Percentiles rank a stretch among this genome's conserved stretches.
These are phyloP conservation scores for Penicillium freii DNA, from an alignment of 2,329 filamentous ascomycete species.

Conservation along the genomic window DNA sequence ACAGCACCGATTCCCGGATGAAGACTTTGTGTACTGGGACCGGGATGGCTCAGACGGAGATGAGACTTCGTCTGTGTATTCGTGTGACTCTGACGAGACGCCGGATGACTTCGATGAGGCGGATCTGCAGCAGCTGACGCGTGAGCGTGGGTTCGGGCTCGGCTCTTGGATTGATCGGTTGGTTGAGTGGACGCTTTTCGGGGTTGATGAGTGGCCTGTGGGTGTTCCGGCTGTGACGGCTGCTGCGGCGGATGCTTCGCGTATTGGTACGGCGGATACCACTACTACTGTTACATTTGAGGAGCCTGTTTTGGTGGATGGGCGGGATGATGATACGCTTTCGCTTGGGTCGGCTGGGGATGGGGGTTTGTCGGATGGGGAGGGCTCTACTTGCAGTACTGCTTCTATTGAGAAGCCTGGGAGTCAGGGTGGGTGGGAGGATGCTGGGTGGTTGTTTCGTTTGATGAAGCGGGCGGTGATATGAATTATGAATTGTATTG, in stretches of 20 bases:
- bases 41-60: constrained; percentile 11
- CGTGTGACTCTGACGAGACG: constrained; percentile 21
- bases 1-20: constrained; percentile 22
- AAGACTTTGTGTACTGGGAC: constrained; percentile 18
- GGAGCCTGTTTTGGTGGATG: constrained; percentile 6
- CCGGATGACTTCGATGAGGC: constrained; percentile 50
- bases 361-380: constrained; percentile 22
- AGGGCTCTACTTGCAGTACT: neutral
- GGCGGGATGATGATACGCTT: constrained; percentile 11
- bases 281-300: constrained; percentile 27
- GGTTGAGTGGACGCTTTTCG: constrained; percentile 58
- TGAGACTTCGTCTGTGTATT: constrained; percentile 34
- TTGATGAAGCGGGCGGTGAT: constrained; percentile 46
- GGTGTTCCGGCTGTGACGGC: constrained; percentile 2
- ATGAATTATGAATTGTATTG: constrained; percentile 16
- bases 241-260: constrained; percentile 1
- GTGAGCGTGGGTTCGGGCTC: constrained; percentile 54
- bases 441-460: constrained; percentile 58
- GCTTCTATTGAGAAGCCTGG: constrained; percentile 36
- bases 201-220: constrained; percentile 47
- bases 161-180: constrained; percentile 58
- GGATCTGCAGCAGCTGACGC: constrained; percentile 53
- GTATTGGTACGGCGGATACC: constrained; percentile 22
- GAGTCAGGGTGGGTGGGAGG: constrained; percentile 53
- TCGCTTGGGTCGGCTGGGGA: constrained; percentile 13